Evolutionary conservation across 176 grass and related monocot genomes (phyloP).

Genomic region (Cenchrus purpureus): DNA sequence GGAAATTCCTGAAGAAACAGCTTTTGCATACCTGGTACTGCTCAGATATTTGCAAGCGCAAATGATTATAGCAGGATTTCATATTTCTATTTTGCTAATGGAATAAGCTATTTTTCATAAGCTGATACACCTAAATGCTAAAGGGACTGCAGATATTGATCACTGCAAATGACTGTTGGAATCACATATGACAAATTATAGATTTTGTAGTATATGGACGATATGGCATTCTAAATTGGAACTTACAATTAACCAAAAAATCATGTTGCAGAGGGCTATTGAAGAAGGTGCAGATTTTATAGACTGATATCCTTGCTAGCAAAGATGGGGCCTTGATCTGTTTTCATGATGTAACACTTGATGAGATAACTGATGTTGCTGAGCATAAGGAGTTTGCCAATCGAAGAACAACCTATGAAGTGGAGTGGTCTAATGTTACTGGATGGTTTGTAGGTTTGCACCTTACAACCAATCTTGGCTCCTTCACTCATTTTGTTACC

Average conservation of each 20-base stretch:
- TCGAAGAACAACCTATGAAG: slow-evolving; percentile 91
- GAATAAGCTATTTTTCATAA: slow-evolving; percentile 8
- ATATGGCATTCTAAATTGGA: background rate
- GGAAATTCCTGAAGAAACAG: slow-evolving; percentile 97
- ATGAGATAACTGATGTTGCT: slow-evolving; percentile 74
- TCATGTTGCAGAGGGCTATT: slow-evolving; percentile 75
- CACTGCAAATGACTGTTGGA: background rate
- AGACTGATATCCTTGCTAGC: slow-evolving; percentile 86
- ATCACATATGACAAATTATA: slow-evolving; percentile 25
- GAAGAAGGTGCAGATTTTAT: slow-evolving; percentile 97
- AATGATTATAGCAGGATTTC: background rate
- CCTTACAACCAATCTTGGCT: slow-evolving; percentile 26
- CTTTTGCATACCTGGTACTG: slow-evolving; percentile 82
- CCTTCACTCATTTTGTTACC: slow-evolving; percentile 13
- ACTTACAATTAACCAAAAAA: slow-evolving; percentile 15
- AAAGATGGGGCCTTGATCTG: slow-evolving; percentile 90
- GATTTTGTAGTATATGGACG: background rate
- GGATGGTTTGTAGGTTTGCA: slow-evolving; percentile 89
- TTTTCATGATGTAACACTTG: slow-evolving; percentile 97
- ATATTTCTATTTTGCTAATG: slow-evolving; percentile 14
- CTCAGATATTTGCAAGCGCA: background rate
- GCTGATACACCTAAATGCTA: slow-evolving; percentile 10
- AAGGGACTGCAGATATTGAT: background rate
- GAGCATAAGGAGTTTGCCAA: slow-evolving; percentile 64
- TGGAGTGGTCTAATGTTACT: slow-evolving; percentile 71